Base-by-base conservation (phyloP, 129 eudicot species). In the Ambrosia artemisiifolia region DNA sequence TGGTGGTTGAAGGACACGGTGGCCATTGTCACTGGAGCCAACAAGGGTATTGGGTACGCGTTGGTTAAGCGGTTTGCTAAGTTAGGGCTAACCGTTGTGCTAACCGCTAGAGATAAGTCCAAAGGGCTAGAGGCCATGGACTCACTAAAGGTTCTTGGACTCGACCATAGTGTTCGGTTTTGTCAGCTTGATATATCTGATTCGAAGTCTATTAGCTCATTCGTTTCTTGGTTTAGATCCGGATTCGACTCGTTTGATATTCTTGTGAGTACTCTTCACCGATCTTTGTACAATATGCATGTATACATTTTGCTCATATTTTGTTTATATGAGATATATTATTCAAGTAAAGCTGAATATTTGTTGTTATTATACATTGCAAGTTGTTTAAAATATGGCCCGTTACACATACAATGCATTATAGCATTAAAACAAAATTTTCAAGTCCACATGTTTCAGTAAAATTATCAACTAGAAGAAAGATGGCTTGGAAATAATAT, bases 1-100 rank as follows among this genome's bases (percentile, higher is more conserved):
- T 93, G 98, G 98, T 93, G 98, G 98, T 85, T 92, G 5, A 80
- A 85, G 80, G 90, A 93, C 47, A 78, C 88, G 11, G 74, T 84
- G 35, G 96, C 88, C 11, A 77, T 93, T 54, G 96, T 93, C 43
- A 93, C 98, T 0, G 98, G 98, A 11, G 92, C 88, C 16, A 93
- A 93, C 78, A 89, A 83, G 71, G 98, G 98, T 11, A 93, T 93
- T 0, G 98, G 98, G 33, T 93, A 74, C 55, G 87, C 84, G 12
- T 49, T 89, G 24, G 96, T 85, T 38, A 93, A 84, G 63, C 75
- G 78, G 65, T 79, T 93, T 68, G 92, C 96, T 38, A 80, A 84
- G 63, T 51, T 85, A 6, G 98, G 96, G 55, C 35, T 93, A 30
- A 87, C 84, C 0, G 96, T 93, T 12, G 79, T 93, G 24, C 71